phyloP scores from a whole-genome alignment of 2,329 filamentous ascomycete genomes.

The Boeremia lycopersici region DNA sequence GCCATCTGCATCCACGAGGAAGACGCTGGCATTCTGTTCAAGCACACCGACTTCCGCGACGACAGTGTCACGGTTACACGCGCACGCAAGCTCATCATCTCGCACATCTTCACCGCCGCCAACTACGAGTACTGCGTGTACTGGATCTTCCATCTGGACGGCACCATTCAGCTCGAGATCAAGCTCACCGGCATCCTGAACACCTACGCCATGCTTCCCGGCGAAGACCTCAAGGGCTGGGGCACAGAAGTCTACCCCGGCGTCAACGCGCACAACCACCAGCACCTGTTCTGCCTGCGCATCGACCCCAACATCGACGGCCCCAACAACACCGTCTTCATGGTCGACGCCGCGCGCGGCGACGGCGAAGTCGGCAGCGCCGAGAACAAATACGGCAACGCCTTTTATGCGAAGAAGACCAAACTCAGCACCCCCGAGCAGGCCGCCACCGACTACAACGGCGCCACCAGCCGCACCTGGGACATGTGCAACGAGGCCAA shows the following conservation, averaged over 20 bases:
- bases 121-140: conserved; percentile 93
- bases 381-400: conserved; percentile 89
- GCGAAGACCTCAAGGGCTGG: conserved; percentile 84
- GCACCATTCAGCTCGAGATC: conserved; percentile 89
- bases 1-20: conserved; percentile 96
- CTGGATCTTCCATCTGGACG: conserved; percentile 93
- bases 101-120: conserved; percentile 91
- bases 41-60: conserved; percentile 92
- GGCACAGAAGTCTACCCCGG: conserved; percentile 90
- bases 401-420: conserved; percentile 84
- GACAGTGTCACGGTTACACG: conserved; percentile 85
- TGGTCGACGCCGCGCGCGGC: conserved; percentile 75
- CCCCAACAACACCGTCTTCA: conserved; percentile 80
- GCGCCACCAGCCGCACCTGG: conserved; percentile 80
- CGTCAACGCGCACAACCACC: conserved; percentile 94
- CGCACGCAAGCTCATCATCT: conserved; percentile 82
- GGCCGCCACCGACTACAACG: conserved; percentile 80
- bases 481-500: conserved; percentile 86
- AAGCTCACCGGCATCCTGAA: conserved; percentile 90
- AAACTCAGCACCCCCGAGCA: conserved; percentile 74
- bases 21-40: conserved; percentile 89
- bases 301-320: conserved; percentile 89
- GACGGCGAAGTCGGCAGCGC: conserved; percentile 76
- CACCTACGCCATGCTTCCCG: conserved; percentile 81
- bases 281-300: conserved; percentile 91